These are phyloP conservation scores for Phallus indusiatus DNA, from an alignment of 768 basidiomycete species.

Conservation along the genomic window DNA sequence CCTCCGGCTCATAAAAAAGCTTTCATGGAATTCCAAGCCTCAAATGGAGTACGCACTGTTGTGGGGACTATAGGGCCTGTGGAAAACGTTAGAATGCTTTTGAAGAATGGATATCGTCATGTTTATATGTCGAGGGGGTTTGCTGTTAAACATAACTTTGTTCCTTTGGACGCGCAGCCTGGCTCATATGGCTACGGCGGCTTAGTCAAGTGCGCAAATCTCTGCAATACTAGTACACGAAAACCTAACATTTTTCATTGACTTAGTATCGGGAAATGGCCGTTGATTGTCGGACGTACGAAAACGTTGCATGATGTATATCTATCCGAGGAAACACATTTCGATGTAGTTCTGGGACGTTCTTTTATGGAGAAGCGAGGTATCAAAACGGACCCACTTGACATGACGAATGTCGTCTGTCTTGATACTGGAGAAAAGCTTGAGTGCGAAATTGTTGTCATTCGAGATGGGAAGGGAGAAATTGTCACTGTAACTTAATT, in stretches of 20 bases:
- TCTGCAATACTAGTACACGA: not conserved
- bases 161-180: slow-evolving; percentile 77
- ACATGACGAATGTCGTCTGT: slow-evolving; percentile 85
- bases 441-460: slow-evolving; percentile 83
- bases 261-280: slow-evolving; percentile 65
- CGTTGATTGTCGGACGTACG: slow-evolving; percentile 54
- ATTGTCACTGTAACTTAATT: slow-evolving; percentile 77
- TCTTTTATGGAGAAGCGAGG: slow-evolving; percentile 48
- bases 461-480: slow-evolving; percentile 86
- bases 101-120: slow-evolving; percentile 85
- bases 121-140: slow-evolving; percentile 96
- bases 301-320: slow-evolving; percentile 52
- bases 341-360: slow-evolving; percentile 84
- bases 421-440: slow-evolving; percentile 89
- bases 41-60: slow-evolving; percentile 91
- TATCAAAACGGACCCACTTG: slow-evolving; percentile 71
- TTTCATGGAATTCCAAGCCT: slow-evolving; percentile 79
- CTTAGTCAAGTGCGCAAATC: slow-evolving; percentile 44
- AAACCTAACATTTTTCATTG: not conserved
- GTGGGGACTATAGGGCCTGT: slow-evolving; percentile 89
- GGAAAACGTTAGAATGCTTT: slow-evolving; percentile 82
- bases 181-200: slow-evolving; percentile 94
- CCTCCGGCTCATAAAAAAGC: slow-evolving; percentile 61
- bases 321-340: slow-evolving; percentile 90
- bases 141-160: slow-evolving; percentile 78